These are phyloP conservation scores for Calonectria montana DNA, from an alignment of 2,329 filamentous ascomycete species.

Conservation along the genomic window DNA sequence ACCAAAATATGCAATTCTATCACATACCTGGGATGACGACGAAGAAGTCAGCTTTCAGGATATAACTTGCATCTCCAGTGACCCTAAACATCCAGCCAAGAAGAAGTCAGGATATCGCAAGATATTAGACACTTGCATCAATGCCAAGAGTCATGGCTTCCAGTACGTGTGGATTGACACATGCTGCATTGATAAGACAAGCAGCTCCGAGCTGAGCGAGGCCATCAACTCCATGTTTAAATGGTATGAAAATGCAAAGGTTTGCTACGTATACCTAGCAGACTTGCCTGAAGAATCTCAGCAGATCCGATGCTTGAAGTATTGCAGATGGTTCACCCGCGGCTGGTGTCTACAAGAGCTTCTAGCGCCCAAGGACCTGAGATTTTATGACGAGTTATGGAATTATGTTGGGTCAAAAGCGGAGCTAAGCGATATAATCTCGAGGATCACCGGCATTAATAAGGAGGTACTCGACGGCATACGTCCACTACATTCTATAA, in stretches of 20 bases:
- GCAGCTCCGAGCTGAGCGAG: not conserved
- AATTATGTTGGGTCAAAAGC: not conserved
- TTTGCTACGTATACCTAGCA: not conserved
- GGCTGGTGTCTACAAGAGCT: conserved; percentile 22
- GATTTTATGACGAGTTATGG: conserved; percentile 9
- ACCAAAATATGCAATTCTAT: not conserved
- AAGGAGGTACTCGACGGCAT: not conserved
- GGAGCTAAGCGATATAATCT: not conserved
- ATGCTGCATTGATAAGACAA: conserved; percentile 9
- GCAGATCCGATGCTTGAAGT: not conserved
- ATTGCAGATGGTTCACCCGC: conserved; percentile 12
- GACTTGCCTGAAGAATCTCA: not conserved
- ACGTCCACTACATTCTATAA: not conserved
- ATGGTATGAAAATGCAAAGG: not conserved
- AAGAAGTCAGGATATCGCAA: not conserved
- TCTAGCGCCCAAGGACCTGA: not conserved
- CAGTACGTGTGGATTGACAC: conserved; percentile 4
- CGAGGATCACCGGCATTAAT: not conserved
- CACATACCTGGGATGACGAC: not conserved
- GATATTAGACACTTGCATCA: not conserved
- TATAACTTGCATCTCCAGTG: not conserved
- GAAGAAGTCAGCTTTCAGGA: not conserved
- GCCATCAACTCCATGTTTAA: conserved; percentile 8
- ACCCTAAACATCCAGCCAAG: not conserved
- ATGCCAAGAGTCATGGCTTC: not conserved